Base-by-base conservation (phyloP, 2,329 filamentous ascomycete species). In the Penicillium frequentans region DNA sequence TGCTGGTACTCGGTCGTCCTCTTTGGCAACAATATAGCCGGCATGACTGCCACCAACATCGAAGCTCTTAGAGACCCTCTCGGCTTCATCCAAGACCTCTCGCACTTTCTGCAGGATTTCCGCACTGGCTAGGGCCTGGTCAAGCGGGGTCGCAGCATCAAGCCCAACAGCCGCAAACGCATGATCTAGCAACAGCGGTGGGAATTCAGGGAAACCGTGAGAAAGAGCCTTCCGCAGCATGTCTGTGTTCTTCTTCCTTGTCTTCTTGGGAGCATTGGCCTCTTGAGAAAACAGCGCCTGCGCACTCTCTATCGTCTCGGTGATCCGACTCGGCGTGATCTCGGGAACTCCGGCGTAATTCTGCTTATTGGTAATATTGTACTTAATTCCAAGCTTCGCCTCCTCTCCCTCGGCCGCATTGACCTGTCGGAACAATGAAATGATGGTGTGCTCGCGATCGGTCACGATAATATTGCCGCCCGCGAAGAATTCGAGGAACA, bases 401-500 rank as follows among this genome's bases (percentile, higher is more conserved):
- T 90, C 86, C 68, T 96, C 54, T 13, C 54, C 93, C 68, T 96
- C 89, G n/a, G 90, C 89, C 51, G 90, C 88, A 2, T 89, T 90
- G 66, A 98, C 93, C 61, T 89, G 88, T 54, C 95, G 86, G 64
- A 95, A 80, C 21, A 99, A 77, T 0, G 90, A 86, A 35, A 98
- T 73, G 54, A 98, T 93, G 61, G 89, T 95, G 52, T 93, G 79
- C 24, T 96, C 88, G 50, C 82, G 84, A 70, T 98, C 92, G 3
- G 95, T 96, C 52, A 99, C 81, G 59, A 99, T 91, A 59, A 99
- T 88, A 71, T 99, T 99, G 46, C 95, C 95, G 52, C 90, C 90
- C 1, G 95, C 93, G 72, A 96, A 99, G 78, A 99, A 99, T 76
- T 99, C 95, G 27, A 99, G 79, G 71, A 91, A 97, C 23, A 99